These are phyloP conservation scores for Amphicarpaea edgeworthii DNA, from an alignment of 306 rosid genomes.

Conservation along the genomic window DNA sequence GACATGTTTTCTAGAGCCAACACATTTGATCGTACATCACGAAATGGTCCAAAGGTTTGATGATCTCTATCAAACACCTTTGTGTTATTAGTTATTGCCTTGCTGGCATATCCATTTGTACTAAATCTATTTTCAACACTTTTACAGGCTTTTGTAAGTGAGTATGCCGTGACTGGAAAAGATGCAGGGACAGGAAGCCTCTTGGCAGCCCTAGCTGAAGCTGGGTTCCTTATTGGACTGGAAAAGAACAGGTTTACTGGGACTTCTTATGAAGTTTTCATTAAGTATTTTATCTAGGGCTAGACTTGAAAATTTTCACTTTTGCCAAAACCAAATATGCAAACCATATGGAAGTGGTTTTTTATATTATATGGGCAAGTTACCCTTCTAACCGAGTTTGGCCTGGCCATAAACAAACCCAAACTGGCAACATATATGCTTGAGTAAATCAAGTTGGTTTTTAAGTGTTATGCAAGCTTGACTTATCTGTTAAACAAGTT, in stretches of 20 bases:
- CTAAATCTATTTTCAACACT: slow-evolving; percentile 36
- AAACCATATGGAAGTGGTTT: neutral
- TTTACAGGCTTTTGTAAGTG: slow-evolving; percentile 93
- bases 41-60: slow-evolving; percentile 58
- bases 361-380: neutral
- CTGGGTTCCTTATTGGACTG: slow-evolving; percentile 86
- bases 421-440: neutral
- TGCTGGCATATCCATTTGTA: slow-evolving; percentile 20
- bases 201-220: slow-evolving; percentile 85
- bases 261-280: slow-evolving; percentile 16
- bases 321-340: neutral
- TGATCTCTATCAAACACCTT: slow-evolving; percentile 22
- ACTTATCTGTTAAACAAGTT: slow-evolving; percentile 5
- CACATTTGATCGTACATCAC: slow-evolving; percentile 61
- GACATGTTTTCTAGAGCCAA: slow-evolving; percentile 72
- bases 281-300: neutral
- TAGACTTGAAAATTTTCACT: neutral
- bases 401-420: neutral
- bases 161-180: slow-evolving; percentile 83
- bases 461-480: slow-evolving; percentile 14
- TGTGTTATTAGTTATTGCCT: slow-evolving; percentile 16
- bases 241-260: slow-evolving; percentile 82
- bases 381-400: neutral
- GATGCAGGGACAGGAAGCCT: slow-evolving; percentile 92
- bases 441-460: slow-evolving; percentile 4